Evolutionary conservation across 495 filamentous ascomycete genomes (phyloP).

Genomic region (Neurospora hispaniola): DNA sequence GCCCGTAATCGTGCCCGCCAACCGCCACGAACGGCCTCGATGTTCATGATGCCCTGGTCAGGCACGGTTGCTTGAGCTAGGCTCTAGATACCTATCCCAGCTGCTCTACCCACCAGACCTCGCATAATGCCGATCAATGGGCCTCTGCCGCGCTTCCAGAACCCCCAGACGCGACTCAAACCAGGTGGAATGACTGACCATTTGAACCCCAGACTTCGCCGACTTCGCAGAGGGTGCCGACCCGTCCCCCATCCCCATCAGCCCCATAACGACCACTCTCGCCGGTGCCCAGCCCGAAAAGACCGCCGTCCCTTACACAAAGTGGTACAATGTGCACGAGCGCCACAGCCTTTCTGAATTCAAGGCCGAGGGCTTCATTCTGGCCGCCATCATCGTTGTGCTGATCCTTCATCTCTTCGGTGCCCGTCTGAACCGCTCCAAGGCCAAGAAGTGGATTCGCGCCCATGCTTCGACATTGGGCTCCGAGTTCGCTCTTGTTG

Average conservation of each 20-base stretch:
- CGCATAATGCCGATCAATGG: not conserved
- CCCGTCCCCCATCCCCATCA: constrained; percentile 40
- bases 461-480: constrained; percentile 60
- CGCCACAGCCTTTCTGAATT: constrained; percentile 73
- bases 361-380: constrained; percentile 72
- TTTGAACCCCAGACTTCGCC: constrained; percentile 53
- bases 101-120: not conserved
- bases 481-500: constrained; percentile 82
- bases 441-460: constrained; percentile 69
- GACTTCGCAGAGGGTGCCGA: constrained; percentile 64
- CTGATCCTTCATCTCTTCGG: constrained; percentile 77
- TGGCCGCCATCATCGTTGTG: constrained; percentile 61
- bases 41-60: not conserved
- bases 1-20: not conserved
- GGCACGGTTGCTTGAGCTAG: not conserved
- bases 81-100: not conserved
- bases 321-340: constrained; percentile 97
- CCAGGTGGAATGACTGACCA: constrained; percentile 1
- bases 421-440: constrained; percentile 63
- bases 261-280: constrained; percentile 17
- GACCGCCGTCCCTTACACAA: constrained; percentile 58
- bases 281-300: constrained; percentile 38
- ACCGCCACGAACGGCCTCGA: not conserved
- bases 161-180: not conserved
- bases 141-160: not conserved